Evolutionary conservation across 23 red algal species (phyloP).

Genomic region (Cyanidiococcus yangmingshanensis): DNA sequence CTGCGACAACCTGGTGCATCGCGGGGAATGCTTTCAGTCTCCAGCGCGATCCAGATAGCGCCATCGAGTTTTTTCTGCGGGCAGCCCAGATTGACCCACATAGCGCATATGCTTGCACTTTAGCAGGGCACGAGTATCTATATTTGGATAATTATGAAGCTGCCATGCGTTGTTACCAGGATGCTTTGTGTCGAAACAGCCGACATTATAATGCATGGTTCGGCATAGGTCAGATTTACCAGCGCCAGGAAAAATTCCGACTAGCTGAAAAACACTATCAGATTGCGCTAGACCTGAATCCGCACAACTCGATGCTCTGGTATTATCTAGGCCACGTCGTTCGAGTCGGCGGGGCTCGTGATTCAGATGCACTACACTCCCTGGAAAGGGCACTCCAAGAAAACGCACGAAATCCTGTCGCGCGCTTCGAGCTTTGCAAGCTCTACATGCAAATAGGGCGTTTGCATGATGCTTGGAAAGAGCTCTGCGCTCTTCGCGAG

Average conservation of each 20-base stretch:
- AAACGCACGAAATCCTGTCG: conserved; percentile 60
- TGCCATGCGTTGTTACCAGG: conserved; percentile 54
- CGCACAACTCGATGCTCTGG: conserved; percentile 54
- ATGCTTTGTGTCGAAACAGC: conserved; percentile 67
- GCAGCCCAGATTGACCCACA: conserved; percentile 33
- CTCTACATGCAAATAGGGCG: conserved; percentile 58
- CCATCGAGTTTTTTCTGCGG: conserved; percentile 70
- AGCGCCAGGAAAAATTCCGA: conserved; percentile 56
- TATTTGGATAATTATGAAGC: conserved; percentile 68
- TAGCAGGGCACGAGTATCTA: conserved; percentile 83
- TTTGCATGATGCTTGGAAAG: conserved; percentile 44
- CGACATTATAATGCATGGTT: conserved; percentile 87
- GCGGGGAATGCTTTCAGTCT: conserved; percentile 76
- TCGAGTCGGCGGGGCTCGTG: background rate
- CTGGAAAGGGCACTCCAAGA: conserved; percentile 52
- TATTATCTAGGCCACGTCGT: conserved; percentile 77
- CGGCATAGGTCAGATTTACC: conserved; percentile 79
- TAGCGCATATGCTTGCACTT: conserved; percentile 63
- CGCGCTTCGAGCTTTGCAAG: conserved; percentile 69
- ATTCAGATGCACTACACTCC: conserved; percentile 39
- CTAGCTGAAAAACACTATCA: conserved; percentile 56
- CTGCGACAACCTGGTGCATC: conserved; percentile 64
- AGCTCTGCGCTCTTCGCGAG: conserved; percentile 50
- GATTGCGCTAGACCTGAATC: conserved; percentile 56
- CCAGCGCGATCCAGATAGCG: conserved; percentile 73